Conservation (phyloP, 208 protist genomes). For the Leishmania lainsoni region DNA sequence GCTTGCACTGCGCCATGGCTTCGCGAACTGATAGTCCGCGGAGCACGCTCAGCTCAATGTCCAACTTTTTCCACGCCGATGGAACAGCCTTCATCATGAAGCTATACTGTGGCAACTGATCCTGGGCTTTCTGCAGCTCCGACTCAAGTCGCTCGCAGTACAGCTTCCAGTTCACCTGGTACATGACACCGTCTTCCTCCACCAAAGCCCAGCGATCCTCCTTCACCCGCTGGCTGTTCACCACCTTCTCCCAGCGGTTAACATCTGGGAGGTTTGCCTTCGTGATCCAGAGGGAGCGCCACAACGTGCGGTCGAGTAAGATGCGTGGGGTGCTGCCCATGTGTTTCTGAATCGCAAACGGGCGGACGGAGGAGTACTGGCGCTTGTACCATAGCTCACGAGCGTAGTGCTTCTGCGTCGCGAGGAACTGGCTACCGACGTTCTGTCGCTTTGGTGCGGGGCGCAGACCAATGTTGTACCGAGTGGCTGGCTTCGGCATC, state of each 20-base stretch:
- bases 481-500: slow-evolving; percentile 34
- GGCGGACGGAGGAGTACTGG: slow-evolving; percentile 78
- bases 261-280: slow-evolving; percentile 82
- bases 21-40: slow-evolving; percentile 89
- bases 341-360: slow-evolving; percentile 78
- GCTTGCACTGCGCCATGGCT: slow-evolving; percentile 91
- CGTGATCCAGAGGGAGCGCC: slow-evolving; percentile 66
- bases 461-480: slow-evolving; percentile 39
- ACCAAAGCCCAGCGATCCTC: slow-evolving; percentile 89
- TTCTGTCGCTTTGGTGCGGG: slow-evolving; percentile 65
- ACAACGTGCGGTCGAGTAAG: slow-evolving; percentile 83
- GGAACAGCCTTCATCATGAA: slow-evolving; percentile 87
- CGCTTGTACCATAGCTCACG: slow-evolving; percentile 75
- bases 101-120: slow-evolving; percentile 85
- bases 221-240: slow-evolving; percentile 86
- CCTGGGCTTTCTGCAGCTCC: slow-evolving; percentile 79
- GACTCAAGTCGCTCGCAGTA: slow-evolving; percentile 90
- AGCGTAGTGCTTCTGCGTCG: slow-evolving; percentile 78
- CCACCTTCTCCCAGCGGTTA: slow-evolving; percentile 89
- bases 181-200: slow-evolving; percentile 86
- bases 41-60: slow-evolving; percentile 85
- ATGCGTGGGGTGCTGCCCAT: slow-evolving; percentile 78
- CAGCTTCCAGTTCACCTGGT: slow-evolving; percentile 89
- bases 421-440: slow-evolving; percentile 82
- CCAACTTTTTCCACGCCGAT: slow-evolving; percentile 90